Conservation (phyloP, 2,329 filamentous ascomycete genomes). For the Didymella pinodella region DNA sequence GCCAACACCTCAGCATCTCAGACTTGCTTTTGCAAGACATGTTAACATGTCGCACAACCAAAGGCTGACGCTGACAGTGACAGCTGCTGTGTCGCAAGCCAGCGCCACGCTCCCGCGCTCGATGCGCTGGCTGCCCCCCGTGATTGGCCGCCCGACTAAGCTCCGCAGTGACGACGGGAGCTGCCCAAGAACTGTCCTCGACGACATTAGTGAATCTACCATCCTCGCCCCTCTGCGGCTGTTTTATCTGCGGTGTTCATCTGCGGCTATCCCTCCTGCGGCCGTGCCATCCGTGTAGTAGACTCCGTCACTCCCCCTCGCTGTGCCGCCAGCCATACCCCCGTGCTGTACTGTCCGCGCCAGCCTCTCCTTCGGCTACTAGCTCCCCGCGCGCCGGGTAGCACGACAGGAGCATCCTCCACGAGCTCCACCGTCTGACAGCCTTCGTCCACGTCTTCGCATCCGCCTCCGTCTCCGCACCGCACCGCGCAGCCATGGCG, state of each 20-base stretch:
- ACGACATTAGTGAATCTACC: constrained; percentile 11
- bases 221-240: not conserved
- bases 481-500: constrained; percentile 44
- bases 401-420: constrained; percentile 27
- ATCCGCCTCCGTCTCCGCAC: too few relatives aligned
- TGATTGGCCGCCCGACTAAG: not conserved
- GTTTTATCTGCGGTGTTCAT: not conserved
- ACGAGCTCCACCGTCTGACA: too few relatives aligned
- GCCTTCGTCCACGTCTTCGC: too few relatives aligned
- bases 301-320: not conserved
- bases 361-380: constrained; percentile 35
- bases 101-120: not conserved
- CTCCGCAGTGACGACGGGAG: not conserved
- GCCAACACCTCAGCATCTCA: not conserved
- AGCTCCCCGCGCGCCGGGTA: constrained; percentile 36
- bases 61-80: constrained; percentile 8
- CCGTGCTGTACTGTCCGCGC: constrained; percentile 17
- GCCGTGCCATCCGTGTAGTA: constrained; percentile 12
- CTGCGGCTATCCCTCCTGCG: not conserved
- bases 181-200: not conserved
- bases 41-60: constrained; percentile 1
- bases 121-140: not conserved
- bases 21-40: constrained; percentile 15
- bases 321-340: constrained; percentile 13
- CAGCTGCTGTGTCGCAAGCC: constrained; percentile 29